Percentiles rank a stretch among this genome's conserved stretches.
phyloP scores from a whole-genome alignment of 306 rosid genomes.

The Abrus pulchellus region DNA sequence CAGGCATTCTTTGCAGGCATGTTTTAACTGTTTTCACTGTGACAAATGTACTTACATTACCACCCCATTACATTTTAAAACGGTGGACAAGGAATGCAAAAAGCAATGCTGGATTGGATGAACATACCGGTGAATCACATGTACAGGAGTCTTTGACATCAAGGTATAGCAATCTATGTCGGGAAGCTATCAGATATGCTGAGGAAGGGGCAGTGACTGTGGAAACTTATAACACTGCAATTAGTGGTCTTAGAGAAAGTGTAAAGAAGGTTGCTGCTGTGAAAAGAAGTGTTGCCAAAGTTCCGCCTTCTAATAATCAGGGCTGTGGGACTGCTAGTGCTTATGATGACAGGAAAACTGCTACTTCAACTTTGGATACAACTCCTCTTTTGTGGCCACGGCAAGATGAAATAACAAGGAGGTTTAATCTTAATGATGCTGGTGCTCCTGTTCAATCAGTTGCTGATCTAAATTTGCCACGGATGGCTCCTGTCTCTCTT shows the following conservation, averaged over 20 bases:
- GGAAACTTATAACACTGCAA: conserved; percentile 82
- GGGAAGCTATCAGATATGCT: conserved; percentile 85
- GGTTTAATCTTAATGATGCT: conserved; percentile 83
- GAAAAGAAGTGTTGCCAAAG: conserved; percentile 79
- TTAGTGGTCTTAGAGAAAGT: conserved; percentile 77
- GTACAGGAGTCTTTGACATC: conserved; percentile 72
- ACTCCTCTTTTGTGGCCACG: conserved; percentile 92
- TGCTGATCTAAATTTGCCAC: conserved; percentile 86
- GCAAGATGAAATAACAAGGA: conserved; percentile 76
- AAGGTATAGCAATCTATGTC: conserved; percentile 77
- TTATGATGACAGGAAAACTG: conserved; percentile 70
- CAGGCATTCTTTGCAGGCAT: conserved; percentile 93
- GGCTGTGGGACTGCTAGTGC: conserved; percentile 61
- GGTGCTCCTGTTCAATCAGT: conserved; percentile 70
- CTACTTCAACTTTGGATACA: conserved; percentile 63
- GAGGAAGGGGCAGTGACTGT: conserved; percentile 85
- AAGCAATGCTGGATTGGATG: conserved; percentile 65
- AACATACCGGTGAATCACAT: conserved; percentile 64
- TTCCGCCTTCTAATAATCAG: conserved; percentile 70
- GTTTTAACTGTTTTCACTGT: conserved; percentile 89
- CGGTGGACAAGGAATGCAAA: conserved; percentile 68
- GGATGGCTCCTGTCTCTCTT: conserved; percentile 89
- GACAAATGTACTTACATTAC: conserved; percentile 86
- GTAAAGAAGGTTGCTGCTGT: conserved; percentile 72
- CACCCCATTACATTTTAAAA: conserved; percentile 78